Evolutionary conservation across 192 early-diverging fungal genomes (phyloP).

Genomic region (Backusella sp.): DNA sequence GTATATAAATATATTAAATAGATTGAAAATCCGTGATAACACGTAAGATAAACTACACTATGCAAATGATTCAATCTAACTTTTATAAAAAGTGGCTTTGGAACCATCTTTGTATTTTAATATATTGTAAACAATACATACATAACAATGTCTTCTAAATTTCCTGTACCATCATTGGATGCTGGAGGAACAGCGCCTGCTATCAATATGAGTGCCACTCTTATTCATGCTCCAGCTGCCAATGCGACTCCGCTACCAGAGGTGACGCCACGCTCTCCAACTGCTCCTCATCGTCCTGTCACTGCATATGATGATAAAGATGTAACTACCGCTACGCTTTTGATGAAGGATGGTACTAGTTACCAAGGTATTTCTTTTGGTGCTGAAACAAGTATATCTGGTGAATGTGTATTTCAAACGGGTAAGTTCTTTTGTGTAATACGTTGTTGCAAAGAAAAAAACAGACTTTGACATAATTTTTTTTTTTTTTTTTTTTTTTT

Average conservation of each 20-base stretch:
- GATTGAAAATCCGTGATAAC: background rate
- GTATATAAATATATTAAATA: background rate
- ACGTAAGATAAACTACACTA: background rate
- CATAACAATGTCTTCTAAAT: conserved; percentile 6
- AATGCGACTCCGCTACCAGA: conserved; percentile 22
- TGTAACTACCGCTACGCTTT: conserved; percentile 63
- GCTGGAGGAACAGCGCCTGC: conserved; percentile 25
- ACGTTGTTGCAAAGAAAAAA: background rate
- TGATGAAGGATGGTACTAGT: conserved; percentile 82
- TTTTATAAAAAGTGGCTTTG: background rate
- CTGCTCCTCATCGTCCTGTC: conserved; percentile 38
- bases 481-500: no score
- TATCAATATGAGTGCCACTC: background rate
- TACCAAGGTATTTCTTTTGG: conserved; percentile 96
- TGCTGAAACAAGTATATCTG: conserved; percentile 83
- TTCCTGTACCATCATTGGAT: conserved; percentile 17
- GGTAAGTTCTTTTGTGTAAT: conserved; percentile 49
- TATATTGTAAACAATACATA: background rate
- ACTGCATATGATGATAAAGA: conserved; percentile 35
- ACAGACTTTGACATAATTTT: background rate
- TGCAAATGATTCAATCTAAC: background rate
- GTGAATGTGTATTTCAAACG: conserved; percentile 99
- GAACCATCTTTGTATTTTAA: background rate
- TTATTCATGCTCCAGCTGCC: conserved; percentile 34
- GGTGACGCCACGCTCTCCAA: conserved; percentile 34